phyloP scores from a whole-genome alignment of 1,284 basidiomycete genomes.

The Lentinus polychrous region DNA sequence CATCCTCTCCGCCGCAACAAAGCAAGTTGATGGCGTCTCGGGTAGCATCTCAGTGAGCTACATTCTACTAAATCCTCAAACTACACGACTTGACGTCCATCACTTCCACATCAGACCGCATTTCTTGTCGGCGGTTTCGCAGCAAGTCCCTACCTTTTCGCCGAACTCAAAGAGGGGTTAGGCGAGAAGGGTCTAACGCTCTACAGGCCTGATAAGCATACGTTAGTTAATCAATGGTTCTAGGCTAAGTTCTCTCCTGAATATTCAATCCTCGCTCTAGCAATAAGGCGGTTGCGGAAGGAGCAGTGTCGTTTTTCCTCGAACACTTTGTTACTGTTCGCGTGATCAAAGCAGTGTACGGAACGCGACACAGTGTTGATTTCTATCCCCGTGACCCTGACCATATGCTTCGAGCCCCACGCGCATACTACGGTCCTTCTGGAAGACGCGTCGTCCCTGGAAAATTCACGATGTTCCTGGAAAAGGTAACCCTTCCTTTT shows the following conservation, averaged over 20 bases:
- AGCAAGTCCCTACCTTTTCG: constrained; percentile 31
- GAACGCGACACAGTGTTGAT: constrained; percentile 20
- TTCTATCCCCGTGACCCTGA: constrained; percentile 25
- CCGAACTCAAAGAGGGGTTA: constrained; percentile 21
- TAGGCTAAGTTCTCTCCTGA: background rate
- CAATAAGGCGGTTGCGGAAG: constrained; percentile 29
- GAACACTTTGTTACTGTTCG: constrained; percentile 29
- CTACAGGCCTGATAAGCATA: constrained; percentile 38
- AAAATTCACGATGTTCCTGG: constrained; percentile 27
- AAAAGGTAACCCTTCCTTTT: constrained; percentile 23
- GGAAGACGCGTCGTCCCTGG: constrained; percentile 25
- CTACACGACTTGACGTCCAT: too few species aligned
- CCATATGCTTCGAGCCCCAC: constrained; percentile 22
- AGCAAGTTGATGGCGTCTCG: constrained; percentile 19
- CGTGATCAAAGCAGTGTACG: constrained; percentile 29
- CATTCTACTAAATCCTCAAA: too few species aligned
- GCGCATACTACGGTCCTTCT: constrained; percentile 21
- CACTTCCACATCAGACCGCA: constrained; percentile 19
- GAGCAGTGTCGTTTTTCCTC: constrained; percentile 29
- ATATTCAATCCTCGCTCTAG: constrained; percentile 8
- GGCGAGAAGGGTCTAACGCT: constrained; percentile 26
- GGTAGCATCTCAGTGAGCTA: constrained; percentile 4
- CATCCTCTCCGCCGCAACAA: constrained; percentile 27
- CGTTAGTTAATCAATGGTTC: constrained; percentile 25
- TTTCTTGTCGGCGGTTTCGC: constrained; percentile 36